Base-by-base conservation (phyloP, 2,329 filamentous ascomycete genomes). In the Ceratocystis destructans region DNA sequence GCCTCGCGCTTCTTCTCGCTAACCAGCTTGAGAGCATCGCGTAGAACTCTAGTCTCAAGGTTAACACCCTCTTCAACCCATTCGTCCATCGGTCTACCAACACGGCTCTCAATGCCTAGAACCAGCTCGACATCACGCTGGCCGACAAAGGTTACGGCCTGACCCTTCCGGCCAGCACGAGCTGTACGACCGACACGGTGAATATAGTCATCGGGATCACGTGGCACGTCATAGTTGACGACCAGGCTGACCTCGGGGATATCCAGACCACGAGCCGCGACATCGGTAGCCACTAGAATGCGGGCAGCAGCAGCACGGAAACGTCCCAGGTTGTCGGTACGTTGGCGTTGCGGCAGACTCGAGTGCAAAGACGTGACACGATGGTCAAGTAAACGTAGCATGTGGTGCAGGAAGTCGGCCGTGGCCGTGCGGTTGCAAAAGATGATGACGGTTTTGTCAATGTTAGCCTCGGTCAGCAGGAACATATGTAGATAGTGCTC, bases 121-220 rank as follows among this genome's bases (percentile, higher is more conserved):
- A 97, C 83, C 6, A 97, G 81, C 72, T 92, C 85, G 1, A 97
- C 91, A 75, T 99, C 94, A 67, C 93, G 82, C 79, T 97, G 93
- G 1, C 94, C 93, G 1, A 99, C 87, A 71, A 99, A 84, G 1
- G 90, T 96, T 17, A 96, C 85, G 4, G 88, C 86, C 70, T 91
- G 87, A 72, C 94, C 94, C 64, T 80, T 81, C 57, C 91, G 83
- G 0, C 94, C 94, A 0, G 94, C 94, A 82, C 94, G 87, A 2
- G 94, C 94, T 12, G 94, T 99, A 76, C 94, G 87, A 74, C 94
- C 94, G 63, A 96, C 93, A 12, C 94, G 86, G 78, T 99, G 94
- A 70, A 99, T 94, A 75, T 99, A 99, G 76, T 96, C 93, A 74
- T 96, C 92, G 2, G 93, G 90, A 73, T 96, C 90, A n/a, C 93